Evolutionary conservation across 257 asterid species (phyloP), one percentile per base, ranked within the genome.

Genomic region (Nicotiana benthamiana): DNA sequence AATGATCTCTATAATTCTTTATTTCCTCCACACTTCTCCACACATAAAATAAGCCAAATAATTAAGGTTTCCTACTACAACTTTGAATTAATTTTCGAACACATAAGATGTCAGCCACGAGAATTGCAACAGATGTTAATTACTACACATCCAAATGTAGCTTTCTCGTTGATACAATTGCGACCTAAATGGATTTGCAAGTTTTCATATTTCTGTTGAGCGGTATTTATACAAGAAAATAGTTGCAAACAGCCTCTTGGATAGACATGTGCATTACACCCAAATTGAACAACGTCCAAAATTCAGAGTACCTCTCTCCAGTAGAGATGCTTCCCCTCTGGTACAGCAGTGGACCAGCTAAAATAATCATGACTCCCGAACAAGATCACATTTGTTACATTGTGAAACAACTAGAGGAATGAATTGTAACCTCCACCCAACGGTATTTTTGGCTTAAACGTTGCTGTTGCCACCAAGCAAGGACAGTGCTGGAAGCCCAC

Each of bases 381-480:
- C 61, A 74, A 74, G 43, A 24, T 24, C 8, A 26, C 43, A 72
- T 28, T 1, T 10, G n/a, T 62, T 26, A 2, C 68, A 63, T 46
- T 46, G 43, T 48, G 9, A 43, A 77, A 11, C 57, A 74, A 54
- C 85, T 89, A 92, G 74, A 90, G 61, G 82, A 91, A 95, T 18
- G 92, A 93, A 88, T 78, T 88, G 82, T 90, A 87, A 3, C 97
- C 97, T 77, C 97, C 98, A 66, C 89, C 95, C 2, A 95, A 83
- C 18, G 98, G 96, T 59, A 92, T 68, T 77, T 92, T 88, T 5
- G 97, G 98, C 86, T 77, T 84, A 90, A 91, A 93, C 60, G 62
- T 88, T 75, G 90, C 91, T 63, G 91, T 83, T 48, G 82, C 88
- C 84, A 26, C 77, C 86, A 91, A 77, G 80, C 83, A 84, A 59